Evolutionary conservation across 2,329 filamentous ascomycete genomes (phyloP), one percentile per base, ranked within the genome.

Genomic region (Diaporthe vaccinii): DNA sequence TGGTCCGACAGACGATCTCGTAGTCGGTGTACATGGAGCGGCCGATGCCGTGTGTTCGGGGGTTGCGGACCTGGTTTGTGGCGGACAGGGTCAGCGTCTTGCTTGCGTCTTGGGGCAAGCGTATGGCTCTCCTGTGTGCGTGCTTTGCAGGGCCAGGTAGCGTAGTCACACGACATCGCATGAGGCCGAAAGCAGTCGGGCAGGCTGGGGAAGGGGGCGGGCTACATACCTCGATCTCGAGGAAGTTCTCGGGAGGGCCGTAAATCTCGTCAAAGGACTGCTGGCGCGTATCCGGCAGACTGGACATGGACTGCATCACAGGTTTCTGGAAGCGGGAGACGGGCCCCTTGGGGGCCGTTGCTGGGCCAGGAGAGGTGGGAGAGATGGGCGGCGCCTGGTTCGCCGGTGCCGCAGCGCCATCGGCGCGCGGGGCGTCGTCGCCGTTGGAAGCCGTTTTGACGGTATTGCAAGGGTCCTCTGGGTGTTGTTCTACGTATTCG

Each of bases 181-280:
- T 25, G 36, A 57, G 9, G 14, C 4, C 36, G 15, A n/a, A n/a
- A 20, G 51, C 55, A 44, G 25, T n/a, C 36, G 25, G 68, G 28
- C 53, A n/a, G 25, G 3, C 15, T 46, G 25, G 17, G 25, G 61
- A 14, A 65, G 41, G 20, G 28, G 28, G 53, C n/a, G 5, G 55
- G 44, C 17, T 39, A 82, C 86, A 75, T 84, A 97, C 96, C 89
- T 99, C 97, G 78, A 99, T 98, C 88, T 99, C 97, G 73, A 99
- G 91, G 83, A 98, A 98, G 88, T 99, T 99, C 89, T 99, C 97
- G 8, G 97, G 97, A 65, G 96, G 95, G 20, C 96, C 97, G 85
- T 99, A 99, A 84, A 98, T 98, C 89, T 99, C 97, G 86, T 99
- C 97, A 83, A 98, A 98, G 82, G 94, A 97, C 88, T 99, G 97